Percentiles rank a stretch among this genome's conserved stretches.
Conservation (phyloP, 345 rosid genomes). For the Populus ilicifolia region DNA sequence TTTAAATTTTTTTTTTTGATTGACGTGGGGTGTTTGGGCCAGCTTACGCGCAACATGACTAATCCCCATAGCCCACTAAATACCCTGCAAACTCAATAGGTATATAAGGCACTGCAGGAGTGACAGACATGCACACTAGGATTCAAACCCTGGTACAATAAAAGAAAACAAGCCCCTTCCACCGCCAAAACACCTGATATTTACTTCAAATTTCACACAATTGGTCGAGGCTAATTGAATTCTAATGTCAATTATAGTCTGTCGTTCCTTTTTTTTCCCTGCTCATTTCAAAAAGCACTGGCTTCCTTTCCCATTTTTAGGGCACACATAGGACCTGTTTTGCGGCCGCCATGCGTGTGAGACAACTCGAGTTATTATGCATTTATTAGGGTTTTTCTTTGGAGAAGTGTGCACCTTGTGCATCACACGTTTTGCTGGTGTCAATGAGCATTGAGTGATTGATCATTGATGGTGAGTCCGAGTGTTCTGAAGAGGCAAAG, state of each 20-base stretch:
- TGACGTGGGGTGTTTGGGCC: too few species aligned
- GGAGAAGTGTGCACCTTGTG: not conserved
- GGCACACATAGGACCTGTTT: not conserved
- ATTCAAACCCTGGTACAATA: too few species aligned
- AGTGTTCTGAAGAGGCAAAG: not conserved
- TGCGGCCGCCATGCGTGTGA: constrained; percentile 1
- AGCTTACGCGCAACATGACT: too few species aligned
- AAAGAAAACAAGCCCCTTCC: too few species aligned
- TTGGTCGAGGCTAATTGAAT: not conserved
- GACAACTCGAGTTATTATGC: not conserved
- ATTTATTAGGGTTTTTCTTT: not conserved
- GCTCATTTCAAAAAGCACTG: not conserved
- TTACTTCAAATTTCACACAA: not conserved
- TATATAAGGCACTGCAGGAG: too few species aligned
- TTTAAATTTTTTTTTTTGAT: too few species aligned
- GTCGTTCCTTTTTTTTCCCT: too few species aligned
- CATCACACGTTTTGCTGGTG: not conserved
- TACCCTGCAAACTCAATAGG: too few species aligned
- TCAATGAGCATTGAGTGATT: not conserved
- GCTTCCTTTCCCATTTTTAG: not conserved
- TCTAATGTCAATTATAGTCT: not conserved
- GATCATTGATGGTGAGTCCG: not conserved
- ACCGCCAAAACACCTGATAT: too few species aligned
- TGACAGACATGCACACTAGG: too few species aligned
- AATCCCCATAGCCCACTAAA: too few species aligned